Percentiles rank a stretch among this genome's conserved stretches.
Conservation (phyloP, 1,284 basidiomycete genomes). For the Malassezia globosa region DNA sequence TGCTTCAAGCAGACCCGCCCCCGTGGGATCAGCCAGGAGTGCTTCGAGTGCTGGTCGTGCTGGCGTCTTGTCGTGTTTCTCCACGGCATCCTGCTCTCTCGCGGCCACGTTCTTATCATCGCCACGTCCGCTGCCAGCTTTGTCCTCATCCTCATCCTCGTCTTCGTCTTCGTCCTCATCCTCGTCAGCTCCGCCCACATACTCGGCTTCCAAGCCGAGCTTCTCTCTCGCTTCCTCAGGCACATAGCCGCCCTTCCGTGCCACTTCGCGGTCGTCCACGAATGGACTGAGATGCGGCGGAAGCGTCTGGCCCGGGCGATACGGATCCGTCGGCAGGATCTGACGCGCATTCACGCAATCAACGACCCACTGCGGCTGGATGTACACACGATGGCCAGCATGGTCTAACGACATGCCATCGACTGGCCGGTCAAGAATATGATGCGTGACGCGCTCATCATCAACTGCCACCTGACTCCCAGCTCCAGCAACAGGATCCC, state of each 20-base stretch:
- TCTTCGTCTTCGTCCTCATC: conserved; percentile 31
- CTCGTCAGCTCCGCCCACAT: conserved; percentile 51
- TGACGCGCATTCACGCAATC: conserved; percentile 84
- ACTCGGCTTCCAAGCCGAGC: conserved; percentile 10
- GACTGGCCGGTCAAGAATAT: conserved; percentile 80
- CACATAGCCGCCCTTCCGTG: conserved; percentile 49
- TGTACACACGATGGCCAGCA: conserved; percentile 60
- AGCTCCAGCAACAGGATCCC: conserved; percentile 66
- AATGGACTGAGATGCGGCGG: conserved; percentile 96
- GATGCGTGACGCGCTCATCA: conserved; percentile 71
- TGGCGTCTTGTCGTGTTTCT: conserved; percentile 37
- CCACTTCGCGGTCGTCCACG: conserved; percentile 60
- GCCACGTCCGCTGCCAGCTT: no score
- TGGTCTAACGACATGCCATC: conserved; percentile 31
- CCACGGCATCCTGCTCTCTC: conserved; percentile 49
- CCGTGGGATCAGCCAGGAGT: conserved; percentile 54
- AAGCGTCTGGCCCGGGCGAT: conserved; percentile 72
- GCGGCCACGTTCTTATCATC: no score
- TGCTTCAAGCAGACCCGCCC: conserved; percentile 63
- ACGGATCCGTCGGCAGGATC: conserved; percentile 72
- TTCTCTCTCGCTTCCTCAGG: conserved; percentile 51
- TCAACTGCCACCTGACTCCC: conserved; percentile 64
- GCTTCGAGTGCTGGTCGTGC: conserved; percentile 43
- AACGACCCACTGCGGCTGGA: conserved; percentile 97
- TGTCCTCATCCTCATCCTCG: conserved; percentile 16